Conservation (phyloP, 345 rosid genomes). For the Citrus sp. region DNA sequence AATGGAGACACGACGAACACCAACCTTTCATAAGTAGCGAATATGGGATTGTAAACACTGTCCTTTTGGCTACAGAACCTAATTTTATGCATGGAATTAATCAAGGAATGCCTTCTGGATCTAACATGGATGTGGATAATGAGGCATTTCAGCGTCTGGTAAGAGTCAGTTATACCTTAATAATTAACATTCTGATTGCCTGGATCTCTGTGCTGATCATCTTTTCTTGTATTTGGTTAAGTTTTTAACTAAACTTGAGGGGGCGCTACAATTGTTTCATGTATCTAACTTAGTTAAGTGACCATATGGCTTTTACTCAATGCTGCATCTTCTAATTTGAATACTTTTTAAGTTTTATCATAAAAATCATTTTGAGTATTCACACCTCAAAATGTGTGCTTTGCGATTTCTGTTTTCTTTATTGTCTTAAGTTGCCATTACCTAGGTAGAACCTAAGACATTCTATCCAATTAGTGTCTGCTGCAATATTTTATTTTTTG, state of each 20-base stretch:
- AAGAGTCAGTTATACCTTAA: slow-evolving; percentile 16
- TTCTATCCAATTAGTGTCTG: not conserved
- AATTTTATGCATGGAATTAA: slow-evolving; percentile 23
- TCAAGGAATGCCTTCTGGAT: slow-evolving; percentile 30
- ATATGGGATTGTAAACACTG: slow-evolving; percentile 61
- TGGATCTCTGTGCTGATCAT: not conserved
- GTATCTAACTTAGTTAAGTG: not conserved
- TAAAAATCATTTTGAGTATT: not conserved
- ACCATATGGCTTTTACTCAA: not conserved
- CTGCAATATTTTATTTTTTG: not conserved
- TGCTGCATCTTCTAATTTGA: not conserved
- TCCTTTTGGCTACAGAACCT: slow-evolving; percentile 42
- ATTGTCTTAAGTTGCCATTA: not conserved
- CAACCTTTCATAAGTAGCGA: slow-evolving; percentile 40
- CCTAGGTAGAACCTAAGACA: not conserved
- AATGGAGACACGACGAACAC: slow-evolving; percentile 65
- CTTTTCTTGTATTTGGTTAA: not conserved
- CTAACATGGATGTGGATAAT: slow-evolving; percentile 58
- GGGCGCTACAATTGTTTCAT: not conserved
- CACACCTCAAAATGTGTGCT: not conserved
- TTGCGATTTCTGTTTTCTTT: not conserved
- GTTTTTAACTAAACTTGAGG: not conserved
- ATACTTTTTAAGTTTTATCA: not conserved
- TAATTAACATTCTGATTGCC: not conserved
- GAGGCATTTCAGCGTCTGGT: slow-evolving; percentile 41